Percentiles rank a stretch among this genome's conserved stretches.
phyloP scores from a whole-genome alignment of 495 filamentous ascomycete species.

The Cudoniella acicularis region DNA sequence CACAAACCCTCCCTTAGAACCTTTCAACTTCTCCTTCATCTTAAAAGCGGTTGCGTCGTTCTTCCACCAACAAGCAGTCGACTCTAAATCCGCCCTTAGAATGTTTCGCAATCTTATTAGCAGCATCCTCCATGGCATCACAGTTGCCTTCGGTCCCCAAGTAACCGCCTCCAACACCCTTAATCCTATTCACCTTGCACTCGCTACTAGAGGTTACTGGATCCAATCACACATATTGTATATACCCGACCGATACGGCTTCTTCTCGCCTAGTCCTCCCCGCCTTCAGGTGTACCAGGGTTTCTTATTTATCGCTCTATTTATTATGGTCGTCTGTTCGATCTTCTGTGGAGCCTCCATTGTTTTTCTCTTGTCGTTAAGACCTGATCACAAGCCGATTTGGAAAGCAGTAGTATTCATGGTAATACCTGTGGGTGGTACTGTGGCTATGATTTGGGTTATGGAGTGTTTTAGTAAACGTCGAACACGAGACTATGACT shows the following conservation, averaged over 20 bases:
- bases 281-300: conserved; percentile 27
- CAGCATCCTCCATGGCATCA: conserved; percentile 5
- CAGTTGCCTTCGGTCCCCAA: conserved; percentile 5
- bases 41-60: conserved; percentile 5
- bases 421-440: conserved; percentile 3
- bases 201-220: conserved; percentile 31
- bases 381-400: conserved; percentile 9
- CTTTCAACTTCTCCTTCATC: background rate
- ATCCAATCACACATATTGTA: conserved; percentile 30
- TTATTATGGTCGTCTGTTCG: conserved; percentile 29
- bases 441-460: conserved; percentile 10
- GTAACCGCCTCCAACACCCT: conserved; percentile 14
- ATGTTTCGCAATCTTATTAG: conserved; percentile 4
- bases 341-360: conserved; percentile 8
- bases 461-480: conserved; percentile 8
- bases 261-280: conserved; percentile 31
- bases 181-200: conserved; percentile 28
- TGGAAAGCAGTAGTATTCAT: conserved; percentile 7
- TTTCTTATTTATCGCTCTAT: conserved; percentile 31
- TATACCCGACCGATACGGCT: conserved; percentile 29
- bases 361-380: conserved; percentile 5
- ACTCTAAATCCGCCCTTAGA: background rate
- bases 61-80: conserved; percentile 1
- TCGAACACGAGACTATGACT: conserved; percentile 11
- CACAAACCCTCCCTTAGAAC: background rate